phyloP scores from a whole-genome alignment of 805 yeast species.

The Lipomyces kockii region DNA sequence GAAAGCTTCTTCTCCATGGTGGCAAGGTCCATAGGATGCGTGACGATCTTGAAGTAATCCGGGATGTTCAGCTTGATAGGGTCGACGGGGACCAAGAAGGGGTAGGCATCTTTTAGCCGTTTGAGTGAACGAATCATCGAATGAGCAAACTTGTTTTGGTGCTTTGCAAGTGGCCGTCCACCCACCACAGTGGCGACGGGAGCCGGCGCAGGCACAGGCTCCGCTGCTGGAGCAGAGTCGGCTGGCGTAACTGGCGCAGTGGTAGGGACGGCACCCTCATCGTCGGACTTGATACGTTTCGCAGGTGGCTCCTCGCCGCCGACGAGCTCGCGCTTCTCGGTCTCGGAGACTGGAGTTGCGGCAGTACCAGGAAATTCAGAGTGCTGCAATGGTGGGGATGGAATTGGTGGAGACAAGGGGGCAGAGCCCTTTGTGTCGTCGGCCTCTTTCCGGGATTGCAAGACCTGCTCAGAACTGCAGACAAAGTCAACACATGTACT shows the following conservation, averaged over 20 bases:
- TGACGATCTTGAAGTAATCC: slow-evolving; percentile 79
- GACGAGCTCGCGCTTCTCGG: slow-evolving; percentile 17
- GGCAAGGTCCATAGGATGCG: slow-evolving; percentile 89
- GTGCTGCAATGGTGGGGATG: slow-evolving; percentile 35
- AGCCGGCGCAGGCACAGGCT: slow-evolving; percentile 1
- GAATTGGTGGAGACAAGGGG: slow-evolving; percentile 36
- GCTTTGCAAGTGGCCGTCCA: slow-evolving; percentile 49
- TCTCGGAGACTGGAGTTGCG: slow-evolving; percentile 1
- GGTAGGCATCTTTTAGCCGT: slow-evolving; percentile 88
- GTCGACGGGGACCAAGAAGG: slow-evolving; percentile 90
- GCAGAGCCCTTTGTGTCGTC: slow-evolving; percentile 24
- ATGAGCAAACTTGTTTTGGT: slow-evolving; percentile 79
- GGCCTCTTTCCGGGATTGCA: slow-evolving; percentile 1
- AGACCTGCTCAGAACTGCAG: background rate
- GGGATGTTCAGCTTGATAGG: slow-evolving; percentile 87
- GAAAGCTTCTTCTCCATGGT: slow-evolving; percentile 83
- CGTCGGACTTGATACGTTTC: slow-evolving; percentile 29
- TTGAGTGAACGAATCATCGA: slow-evolving; percentile 84
- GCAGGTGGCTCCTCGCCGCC: slow-evolving; percentile 29
- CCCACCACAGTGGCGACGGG: slow-evolving; percentile 4
- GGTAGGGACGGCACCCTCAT: slow-evolving; percentile 13
- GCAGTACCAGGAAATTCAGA: slow-evolving; percentile 5
- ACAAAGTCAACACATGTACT: background rate
- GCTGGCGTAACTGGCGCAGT: slow-evolving; percentile 15
- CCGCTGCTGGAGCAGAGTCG: slow-evolving; percentile 8